Evolutionary conservation across 2,329 filamentous ascomycete species (phyloP), one percentile per base, ranked within the genome.

Genomic region (Amauroascus verrucosus): DNA sequence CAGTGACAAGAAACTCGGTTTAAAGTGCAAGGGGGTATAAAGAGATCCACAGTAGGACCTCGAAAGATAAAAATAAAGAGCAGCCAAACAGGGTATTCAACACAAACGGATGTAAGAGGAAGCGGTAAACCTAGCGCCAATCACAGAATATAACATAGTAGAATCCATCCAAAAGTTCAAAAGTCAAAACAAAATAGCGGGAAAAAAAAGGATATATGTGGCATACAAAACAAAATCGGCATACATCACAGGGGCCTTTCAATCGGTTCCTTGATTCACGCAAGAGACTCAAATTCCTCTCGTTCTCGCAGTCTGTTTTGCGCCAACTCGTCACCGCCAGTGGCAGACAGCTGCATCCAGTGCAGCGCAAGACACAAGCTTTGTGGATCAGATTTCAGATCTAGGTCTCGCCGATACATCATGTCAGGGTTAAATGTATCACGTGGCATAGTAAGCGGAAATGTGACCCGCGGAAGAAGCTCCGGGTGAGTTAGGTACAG

Each of bases 361-460:
- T 97, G 91, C 70, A 94, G 83, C 8, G 91, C 91, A 54, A 95
- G 81, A 63, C 90, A 96, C 86, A 97, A 93, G 40, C 89, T 82
- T 51, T 85, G 85, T 1, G 88, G 87, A 66, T 96, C 88, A 56
- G 84, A 89, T 60, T 88, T 77, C 14, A 77, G 75, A 62, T 85
- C 80, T 51, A 78, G 74, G 38, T 78, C 78, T 58, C 75, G 75
- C 57, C 75, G 72, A 65, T 79, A 86, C 77, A 94, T 88, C 61
- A 93, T 82, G 53, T 88, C 81, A 61, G 86, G 85, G 70, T 91
- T 93, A 74, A 97, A 97, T 0, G 94, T 89, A 63, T 96, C 89
- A 22, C 84, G 78, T 0, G 89, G 86, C 64, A 86, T 85, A 14
- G 86, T 87, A 49, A 97, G 77, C 1, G 93, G 93, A 40, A 94